Conservation (phyloP, 139 green algal genomes). For the Auxenochlorella pyrenoidosa region DNA sequence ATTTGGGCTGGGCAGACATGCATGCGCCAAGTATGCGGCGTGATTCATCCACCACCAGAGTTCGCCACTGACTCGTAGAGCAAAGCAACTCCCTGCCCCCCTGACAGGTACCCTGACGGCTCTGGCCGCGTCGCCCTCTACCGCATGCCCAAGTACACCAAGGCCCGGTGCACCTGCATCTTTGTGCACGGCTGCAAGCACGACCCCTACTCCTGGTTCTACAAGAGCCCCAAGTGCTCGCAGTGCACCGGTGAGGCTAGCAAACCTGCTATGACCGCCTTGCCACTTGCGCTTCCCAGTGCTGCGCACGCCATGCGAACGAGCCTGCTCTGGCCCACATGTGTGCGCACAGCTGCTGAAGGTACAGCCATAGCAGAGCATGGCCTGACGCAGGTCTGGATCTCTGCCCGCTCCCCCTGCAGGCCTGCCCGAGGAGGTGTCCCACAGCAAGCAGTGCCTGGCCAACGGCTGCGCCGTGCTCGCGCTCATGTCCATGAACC, state of each 20-base stretch:
- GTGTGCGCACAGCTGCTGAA: too few relatives aligned
- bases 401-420: neutral
- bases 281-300: too few relatives aligned
- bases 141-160: neutral
- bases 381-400: neutral
- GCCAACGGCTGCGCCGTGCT: conserved; percentile 26
- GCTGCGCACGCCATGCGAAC: too few relatives aligned
- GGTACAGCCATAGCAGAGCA: too few relatives aligned
- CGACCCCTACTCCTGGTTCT: conserved; percentile 33
- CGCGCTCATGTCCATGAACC: conserved; percentile 9
- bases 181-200: conserved; percentile 37
- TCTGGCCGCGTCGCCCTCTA: conserved; percentile 7
- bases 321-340: too few relatives aligned
- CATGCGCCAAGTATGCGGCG: too few relatives aligned
- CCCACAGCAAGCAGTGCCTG: conserved; percentile 35
- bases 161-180: conserved; percentile 14
- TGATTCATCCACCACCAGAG: neutral
- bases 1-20: neutral
- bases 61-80: neutral
- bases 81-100: neutral
- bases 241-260: conserved; percentile 9
- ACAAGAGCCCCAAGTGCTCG: conserved; percentile 11
- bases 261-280: too few relatives aligned
- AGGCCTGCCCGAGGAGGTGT: conserved; percentile 34
- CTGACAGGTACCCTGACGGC: conserved; percentile 11